Percentiles rank a stretch among this genome's conserved stretches.
These are phyloP conservation scores for Discostella stelligeroides DNA, from an alignment of 108 stramenopile species.

Conservation along the genomic window DNA sequence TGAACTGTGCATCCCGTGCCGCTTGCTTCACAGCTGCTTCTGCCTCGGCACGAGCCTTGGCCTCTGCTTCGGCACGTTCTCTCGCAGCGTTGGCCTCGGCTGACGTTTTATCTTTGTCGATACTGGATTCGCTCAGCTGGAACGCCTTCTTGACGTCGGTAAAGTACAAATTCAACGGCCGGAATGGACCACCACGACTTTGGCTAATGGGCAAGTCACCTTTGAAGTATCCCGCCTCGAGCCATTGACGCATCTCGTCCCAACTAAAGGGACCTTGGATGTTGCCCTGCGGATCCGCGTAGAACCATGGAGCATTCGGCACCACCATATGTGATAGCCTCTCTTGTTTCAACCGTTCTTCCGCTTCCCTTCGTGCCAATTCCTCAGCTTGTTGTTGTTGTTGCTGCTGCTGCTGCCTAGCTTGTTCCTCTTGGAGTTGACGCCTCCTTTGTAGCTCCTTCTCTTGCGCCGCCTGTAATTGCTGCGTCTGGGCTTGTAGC, in stretches of 20 bases:
- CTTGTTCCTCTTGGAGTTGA: constrained; percentile 55
- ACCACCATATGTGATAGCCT: constrained; percentile 33
- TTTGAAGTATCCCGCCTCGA: constrained; percentile 97
- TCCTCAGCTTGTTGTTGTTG: constrained; percentile 46
- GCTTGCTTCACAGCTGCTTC: constrained; percentile 34
- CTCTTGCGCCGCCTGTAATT: constrained; percentile 54
- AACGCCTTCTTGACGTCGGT: constrained; percentile 80
- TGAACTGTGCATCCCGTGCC: constrained; percentile 23
- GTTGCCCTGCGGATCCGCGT: constrained; percentile 90
- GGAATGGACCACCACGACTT: constrained; percentile 74
- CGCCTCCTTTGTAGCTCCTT: constrained; percentile 58
- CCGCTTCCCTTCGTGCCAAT: constrained; percentile 23
- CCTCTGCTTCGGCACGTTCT: constrained; percentile 13
- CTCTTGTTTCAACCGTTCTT: constrained; percentile 25
- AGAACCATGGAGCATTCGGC: constrained; percentile 83
- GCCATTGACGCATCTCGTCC: constrained; percentile 97
- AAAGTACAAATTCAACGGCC: constrained; percentile 65
- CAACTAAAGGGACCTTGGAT: constrained; percentile 96
- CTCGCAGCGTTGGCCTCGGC: constrained; percentile 16
- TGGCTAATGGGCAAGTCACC: constrained; percentile 90
- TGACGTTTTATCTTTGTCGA: constrained; percentile 2
- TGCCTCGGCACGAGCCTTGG: constrained; percentile 33
- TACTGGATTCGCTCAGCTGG: constrained; percentile 18
- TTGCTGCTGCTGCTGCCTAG: constrained; percentile 55
- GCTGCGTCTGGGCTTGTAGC: constrained; percentile 37